Percentiles rank a stretch among this genome's conserved stretches.
Conservation (phyloP, 2,329 filamentous ascomycete genomes). For the Fusarium mexicanum region DNA sequence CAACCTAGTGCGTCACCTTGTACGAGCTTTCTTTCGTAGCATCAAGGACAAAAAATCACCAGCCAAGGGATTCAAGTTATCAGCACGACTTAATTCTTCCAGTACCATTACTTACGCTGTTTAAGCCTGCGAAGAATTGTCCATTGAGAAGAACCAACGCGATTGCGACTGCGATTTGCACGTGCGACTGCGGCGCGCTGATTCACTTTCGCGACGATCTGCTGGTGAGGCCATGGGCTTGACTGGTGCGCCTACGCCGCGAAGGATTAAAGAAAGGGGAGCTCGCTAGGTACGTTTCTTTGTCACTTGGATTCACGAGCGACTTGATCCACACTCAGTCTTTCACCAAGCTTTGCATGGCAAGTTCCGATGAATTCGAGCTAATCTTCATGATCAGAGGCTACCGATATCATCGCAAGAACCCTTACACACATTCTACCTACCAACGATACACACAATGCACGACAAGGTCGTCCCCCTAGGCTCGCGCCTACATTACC, state of each 20-base stretch:
- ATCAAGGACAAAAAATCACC: slow-evolving; percentile 16
- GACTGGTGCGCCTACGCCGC: slow-evolving; percentile 40
- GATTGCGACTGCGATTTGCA: slow-evolving; percentile 18
- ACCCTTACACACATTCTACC: background rate
- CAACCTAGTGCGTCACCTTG: slow-evolving; percentile 42
- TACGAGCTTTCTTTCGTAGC: slow-evolving; percentile 26
- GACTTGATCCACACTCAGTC: slow-evolving; percentile 1
- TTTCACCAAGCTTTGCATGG: background rate
- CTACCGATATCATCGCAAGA: slow-evolving; percentile 9
- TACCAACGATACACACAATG: slow-evolving; percentile 41
- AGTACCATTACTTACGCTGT: background rate
- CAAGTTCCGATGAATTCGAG: background rate
- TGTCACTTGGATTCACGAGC: background rate
- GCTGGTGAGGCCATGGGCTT: slow-evolving; percentile 50
- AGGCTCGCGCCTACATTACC: slow-evolving; percentile 80
- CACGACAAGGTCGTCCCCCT: slow-evolving; percentile 58
- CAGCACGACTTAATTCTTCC: background rate
- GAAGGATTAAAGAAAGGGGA: slow-evolving; percentile 47
- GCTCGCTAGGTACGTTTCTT: slow-evolving; percentile 41
- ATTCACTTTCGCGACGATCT: slow-evolving; percentile 21
- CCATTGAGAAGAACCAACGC: slow-evolving; percentile 23
- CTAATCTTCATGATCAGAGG: slow-evolving; percentile 24
- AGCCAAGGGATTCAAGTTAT: background rate
- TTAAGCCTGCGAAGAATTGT: background rate
- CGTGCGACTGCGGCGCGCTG: slow-evolving; percentile 22